These are phyloP conservation scores for Chaetomiaceae sp. DNA, from an alignment of 2,329 filamentous ascomycete genomes.

Conservation along the genomic window DNA sequence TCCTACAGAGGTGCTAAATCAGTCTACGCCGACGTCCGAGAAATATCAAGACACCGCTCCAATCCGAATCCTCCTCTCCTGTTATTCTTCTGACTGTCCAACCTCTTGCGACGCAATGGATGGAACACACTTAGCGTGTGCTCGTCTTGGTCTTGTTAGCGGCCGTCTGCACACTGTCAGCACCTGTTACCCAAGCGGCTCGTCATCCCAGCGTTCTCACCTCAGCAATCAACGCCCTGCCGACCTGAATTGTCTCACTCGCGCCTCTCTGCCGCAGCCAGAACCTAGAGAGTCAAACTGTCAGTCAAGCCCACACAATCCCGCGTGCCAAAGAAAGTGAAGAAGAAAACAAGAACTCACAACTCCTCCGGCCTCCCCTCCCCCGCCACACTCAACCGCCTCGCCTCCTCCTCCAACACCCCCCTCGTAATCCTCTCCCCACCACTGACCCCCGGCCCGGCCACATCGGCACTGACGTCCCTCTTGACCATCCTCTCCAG, in stretches of 20 bases:
- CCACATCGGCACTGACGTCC: slow-evolving; percentile 46
- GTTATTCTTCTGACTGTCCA: no score
- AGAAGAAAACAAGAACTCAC: slow-evolving; percentile 13
- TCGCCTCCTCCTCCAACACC: slow-evolving; percentile 61
- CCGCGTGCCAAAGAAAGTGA: neutral
- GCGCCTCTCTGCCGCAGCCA: slow-evolving; percentile 59
- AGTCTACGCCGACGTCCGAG: no score
- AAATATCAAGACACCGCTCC: no score
- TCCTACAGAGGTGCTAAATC: no score
- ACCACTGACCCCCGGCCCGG: slow-evolving; percentile 36
- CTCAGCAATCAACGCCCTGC: slow-evolving; percentile 51
- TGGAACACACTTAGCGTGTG: neutral
- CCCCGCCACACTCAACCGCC: slow-evolving; percentile 45
- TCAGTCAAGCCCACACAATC: neutral
- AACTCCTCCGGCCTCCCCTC: slow-evolving; percentile 49
- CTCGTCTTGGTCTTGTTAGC: slow-evolving; percentile 15
- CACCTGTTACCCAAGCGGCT: neutral
- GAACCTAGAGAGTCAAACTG: slow-evolving; percentile 40
- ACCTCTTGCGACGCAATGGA: no score
- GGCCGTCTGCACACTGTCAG: slow-evolving; percentile 1
- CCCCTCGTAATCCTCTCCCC: slow-evolving; percentile 61
- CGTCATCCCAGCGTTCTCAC: slow-evolving; percentile 21
- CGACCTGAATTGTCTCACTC: slow-evolving; percentile 54
- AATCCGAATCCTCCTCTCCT: no score
- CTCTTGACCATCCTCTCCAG: slow-evolving; percentile 68